These are phyloP conservation scores for Sporodiniella umbellata DNA, from an alignment of 371 early-diverging fungal species.

Conservation along the genomic window DNA sequence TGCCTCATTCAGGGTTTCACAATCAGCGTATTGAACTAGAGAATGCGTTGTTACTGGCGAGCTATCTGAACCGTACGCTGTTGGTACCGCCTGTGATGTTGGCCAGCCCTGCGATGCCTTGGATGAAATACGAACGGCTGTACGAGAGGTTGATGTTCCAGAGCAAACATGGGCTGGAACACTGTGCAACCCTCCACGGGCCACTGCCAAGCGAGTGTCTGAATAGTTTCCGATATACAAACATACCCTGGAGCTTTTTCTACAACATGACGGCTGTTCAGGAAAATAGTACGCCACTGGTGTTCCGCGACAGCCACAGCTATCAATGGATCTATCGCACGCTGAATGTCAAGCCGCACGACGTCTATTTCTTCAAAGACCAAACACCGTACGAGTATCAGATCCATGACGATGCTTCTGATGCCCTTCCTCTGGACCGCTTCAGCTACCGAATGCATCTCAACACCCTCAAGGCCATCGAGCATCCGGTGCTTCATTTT, in stretches of 20 bases:
- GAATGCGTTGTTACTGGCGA: slow-evolving; percentile 55
- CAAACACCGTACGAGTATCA: slow-evolving; percentile 49
- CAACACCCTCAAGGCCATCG: slow-evolving; percentile 34
- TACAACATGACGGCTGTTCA: slow-evolving; percentile 41
- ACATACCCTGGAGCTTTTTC: slow-evolving; percentile 58
- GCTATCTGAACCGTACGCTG: slow-evolving; percentile 55
- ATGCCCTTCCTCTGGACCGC: slow-evolving; percentile 35
- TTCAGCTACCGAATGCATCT: slow-evolving; percentile 45
- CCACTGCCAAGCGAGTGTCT: slow-evolving; percentile 54
- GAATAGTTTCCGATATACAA: slow-evolving; percentile 55
- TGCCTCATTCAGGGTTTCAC: slow-evolving; percentile 67
- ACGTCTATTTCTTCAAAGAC: slow-evolving; percentile 50
- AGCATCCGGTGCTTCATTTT: slow-evolving; percentile 48
- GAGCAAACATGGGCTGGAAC: slow-evolving; percentile 55
- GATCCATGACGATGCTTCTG: slow-evolving; percentile 50
- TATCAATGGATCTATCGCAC: slow-evolving; percentile 35
- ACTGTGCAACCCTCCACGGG: slow-evolving; percentile 43
- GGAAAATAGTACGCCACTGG: slow-evolving; percentile 24
- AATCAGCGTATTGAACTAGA: slow-evolving; percentile 61
- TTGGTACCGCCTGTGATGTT: slow-evolving; percentile 56
- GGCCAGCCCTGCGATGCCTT: slow-evolving; percentile 57
- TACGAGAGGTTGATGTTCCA: slow-evolving; percentile 53
- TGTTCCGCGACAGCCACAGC: slow-evolving; percentile 37
- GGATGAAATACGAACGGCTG: slow-evolving; percentile 50
- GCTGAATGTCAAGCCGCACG: slow-evolving; percentile 12